These are phyloP conservation scores for Curvularia lunata DNA, from an alignment of 2,329 filamentous ascomycete genomes.

Conservation along the genomic window DNA sequence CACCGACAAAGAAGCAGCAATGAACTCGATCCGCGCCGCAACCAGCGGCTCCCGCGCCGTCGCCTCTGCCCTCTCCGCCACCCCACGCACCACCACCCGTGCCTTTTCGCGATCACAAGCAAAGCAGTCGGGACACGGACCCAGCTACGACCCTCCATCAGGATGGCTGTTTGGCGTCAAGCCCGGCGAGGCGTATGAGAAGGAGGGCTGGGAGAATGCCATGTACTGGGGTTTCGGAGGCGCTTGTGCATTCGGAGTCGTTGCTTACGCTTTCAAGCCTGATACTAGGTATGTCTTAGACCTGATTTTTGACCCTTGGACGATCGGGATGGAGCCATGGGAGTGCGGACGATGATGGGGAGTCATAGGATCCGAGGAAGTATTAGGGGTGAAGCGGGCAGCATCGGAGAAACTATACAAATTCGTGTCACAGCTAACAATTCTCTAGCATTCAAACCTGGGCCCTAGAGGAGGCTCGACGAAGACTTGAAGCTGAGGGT, in stretches of 20 bases:
- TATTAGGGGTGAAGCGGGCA: background rate
- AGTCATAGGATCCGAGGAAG: background rate
- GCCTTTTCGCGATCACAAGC: constrained; percentile 33
- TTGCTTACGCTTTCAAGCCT: constrained; percentile 95
- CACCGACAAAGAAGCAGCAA: constrained; percentile 17
- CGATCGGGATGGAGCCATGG: background rate
- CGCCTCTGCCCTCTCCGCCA: constrained; percentile 26
- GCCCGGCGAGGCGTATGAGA: constrained; percentile 93
- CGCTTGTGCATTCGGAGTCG: constrained; percentile 71
- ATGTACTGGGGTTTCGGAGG: constrained; percentile 87
- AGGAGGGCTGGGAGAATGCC: constrained; percentile 93
- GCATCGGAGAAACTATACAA: background rate
- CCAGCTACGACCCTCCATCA: constrained; percentile 85
- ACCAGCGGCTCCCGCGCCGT: constrained; percentile 32
- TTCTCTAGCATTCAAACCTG: constrained; percentile 90
- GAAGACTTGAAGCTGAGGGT: constrained; percentile 94
- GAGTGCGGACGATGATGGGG: background rate
- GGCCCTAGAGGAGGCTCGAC: constrained; percentile 95
- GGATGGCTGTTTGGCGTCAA: constrained; percentile 95
- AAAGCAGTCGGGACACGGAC: constrained; percentile 59
- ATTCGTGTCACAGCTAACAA: constrained; percentile 24
- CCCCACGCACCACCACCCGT: constrained; percentile 22
- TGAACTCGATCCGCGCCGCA: constrained; percentile 37
- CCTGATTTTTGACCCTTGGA: background rate
- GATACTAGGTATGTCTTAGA: constrained; percentile 88